phyloP scores from a whole-genome alignment of 805 yeast species.

The Ogataea degrootiae region DNA sequence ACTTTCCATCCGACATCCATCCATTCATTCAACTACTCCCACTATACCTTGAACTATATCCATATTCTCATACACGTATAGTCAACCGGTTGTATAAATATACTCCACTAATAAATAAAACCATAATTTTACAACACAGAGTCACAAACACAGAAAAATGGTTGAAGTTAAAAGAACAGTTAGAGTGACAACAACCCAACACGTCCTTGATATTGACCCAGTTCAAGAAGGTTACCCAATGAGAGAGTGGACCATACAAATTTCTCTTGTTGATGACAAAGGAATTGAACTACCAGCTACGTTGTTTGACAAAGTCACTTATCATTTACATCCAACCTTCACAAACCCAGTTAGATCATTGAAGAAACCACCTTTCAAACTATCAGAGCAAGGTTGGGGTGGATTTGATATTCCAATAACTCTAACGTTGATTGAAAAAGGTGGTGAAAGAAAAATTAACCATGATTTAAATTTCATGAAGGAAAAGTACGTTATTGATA shows the following conservation, averaged over 20 bases:
- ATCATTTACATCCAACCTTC: constrained; percentile 92
- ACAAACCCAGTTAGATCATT: constrained; percentile 79
- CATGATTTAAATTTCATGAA: constrained; percentile 87
- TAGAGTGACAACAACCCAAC: constrained; percentile 83
- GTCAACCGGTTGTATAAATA: too few species aligned
- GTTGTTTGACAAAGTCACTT: constrained; percentile 87
- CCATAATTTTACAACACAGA: too few species aligned
- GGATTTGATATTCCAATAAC: constrained; percentile 87
- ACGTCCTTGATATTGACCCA: constrained; percentile 74
- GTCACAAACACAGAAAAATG: constrained; percentile 11
- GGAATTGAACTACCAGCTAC: constrained; percentile 84
- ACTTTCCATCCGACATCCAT: too few species aligned
- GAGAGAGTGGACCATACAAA: constrained; percentile 87
- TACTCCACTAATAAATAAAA: too few species aligned
- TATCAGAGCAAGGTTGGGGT: constrained; percentile 97
- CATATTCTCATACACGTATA: too few species aligned
- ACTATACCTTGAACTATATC: too few species aligned
- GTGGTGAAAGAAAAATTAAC: constrained; percentile 79
- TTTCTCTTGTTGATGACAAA: constrained; percentile 67
- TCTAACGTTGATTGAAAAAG: constrained; percentile 72
- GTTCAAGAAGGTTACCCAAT: constrained; percentile 90
- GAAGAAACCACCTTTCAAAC: constrained; percentile 78
- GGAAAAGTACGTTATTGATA: constrained; percentile 74
- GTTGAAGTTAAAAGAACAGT: constrained; percentile 75
- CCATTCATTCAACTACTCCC: too few species aligned